Evolutionary conservation across 805 yeast genomes (phyloP).

Genomic region (Pichia pseudocactophila): DNA sequence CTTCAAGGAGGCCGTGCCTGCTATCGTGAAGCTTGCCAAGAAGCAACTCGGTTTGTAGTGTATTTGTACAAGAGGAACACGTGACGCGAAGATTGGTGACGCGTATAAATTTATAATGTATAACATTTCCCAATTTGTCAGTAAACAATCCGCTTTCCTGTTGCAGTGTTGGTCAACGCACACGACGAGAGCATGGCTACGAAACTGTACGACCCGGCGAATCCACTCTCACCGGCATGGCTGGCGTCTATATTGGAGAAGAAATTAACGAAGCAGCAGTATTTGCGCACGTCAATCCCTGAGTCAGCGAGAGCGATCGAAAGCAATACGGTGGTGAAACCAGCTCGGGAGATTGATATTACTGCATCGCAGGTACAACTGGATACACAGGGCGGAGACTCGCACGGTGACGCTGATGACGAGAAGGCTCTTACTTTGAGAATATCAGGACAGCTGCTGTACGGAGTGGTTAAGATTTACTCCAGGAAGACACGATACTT

Average conservation of each 20-base stretch:
- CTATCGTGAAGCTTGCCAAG: not conserved
- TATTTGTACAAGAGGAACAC: no score
- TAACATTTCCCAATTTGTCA: no score
- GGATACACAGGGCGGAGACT: not conserved
- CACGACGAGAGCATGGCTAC: not conserved
- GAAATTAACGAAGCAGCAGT: constrained; percentile 62
- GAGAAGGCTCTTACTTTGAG: constrained; percentile 58
- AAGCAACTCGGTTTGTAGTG: not conserved
- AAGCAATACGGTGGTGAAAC: constrained; percentile 9
- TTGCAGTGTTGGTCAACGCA: no score
- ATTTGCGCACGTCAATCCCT: constrained; percentile 60
- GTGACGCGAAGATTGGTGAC: no score
- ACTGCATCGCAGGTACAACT: constrained; percentile 9
- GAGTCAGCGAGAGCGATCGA: constrained; percentile 61
- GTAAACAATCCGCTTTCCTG: no score
- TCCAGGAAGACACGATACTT: constrained; percentile 77
- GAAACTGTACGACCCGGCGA: constrained; percentile 42
- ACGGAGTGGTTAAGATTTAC: constrained; percentile 82
- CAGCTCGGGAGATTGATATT: constrained; percentile 17
- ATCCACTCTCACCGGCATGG: constrained; percentile 89
- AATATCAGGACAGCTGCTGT: constrained; percentile 74
- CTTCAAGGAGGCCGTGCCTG: not conserved
- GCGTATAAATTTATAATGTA: no score
- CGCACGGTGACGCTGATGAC: not conserved
- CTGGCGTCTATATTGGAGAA: constrained; percentile 83